Conservation (phyloP, 306 rosid genomes). For the Vicia sativa region DNA sequence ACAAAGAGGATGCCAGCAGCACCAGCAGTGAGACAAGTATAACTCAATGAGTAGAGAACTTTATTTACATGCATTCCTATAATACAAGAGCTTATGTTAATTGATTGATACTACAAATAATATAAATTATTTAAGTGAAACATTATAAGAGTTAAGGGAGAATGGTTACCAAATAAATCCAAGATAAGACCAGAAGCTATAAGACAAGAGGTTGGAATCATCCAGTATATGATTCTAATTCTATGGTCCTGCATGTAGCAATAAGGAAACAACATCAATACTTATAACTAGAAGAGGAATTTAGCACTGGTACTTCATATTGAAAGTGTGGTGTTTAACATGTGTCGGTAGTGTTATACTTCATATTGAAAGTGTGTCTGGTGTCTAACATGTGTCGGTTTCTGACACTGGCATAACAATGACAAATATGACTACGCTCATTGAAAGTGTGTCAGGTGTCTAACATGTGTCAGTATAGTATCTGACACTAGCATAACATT, state of each 20-base stretch:
- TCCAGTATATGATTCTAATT: slow-evolving; percentile 76
- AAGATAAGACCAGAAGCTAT: slow-evolving; percentile 61
- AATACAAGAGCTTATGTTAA: slow-evolving; percentile 20
- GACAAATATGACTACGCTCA: too few species aligned
- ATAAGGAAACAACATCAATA: slow-evolving; percentile 3
- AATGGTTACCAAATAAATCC: slow-evolving; percentile 62
- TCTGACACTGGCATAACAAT: not conserved
- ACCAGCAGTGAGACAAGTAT: slow-evolving; percentile 86
- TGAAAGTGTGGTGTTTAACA: not conserved
- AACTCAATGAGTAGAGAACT: slow-evolving; percentile 85
- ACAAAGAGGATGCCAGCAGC: slow-evolving; percentile 77
- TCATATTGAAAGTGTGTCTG: not conserved
- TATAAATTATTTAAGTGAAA: not conserved
- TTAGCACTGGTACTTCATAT: not conserved
- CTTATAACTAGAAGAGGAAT: not conserved
- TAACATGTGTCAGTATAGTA: not conserved
- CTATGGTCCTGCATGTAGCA: slow-evolving; percentile 69
- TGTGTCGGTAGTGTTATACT: not conserved
- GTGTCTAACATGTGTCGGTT: not conserved
- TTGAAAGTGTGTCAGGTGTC: not conserved
- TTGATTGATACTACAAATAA: slow-evolving; percentile 3
- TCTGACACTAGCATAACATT: not conserved
- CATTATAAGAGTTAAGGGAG: not conserved
- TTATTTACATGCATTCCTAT: slow-evolving; percentile 86
- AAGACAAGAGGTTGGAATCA: slow-evolving; percentile 67